Percentiles rank a stretch among this genome's conserved stretches.
These are phyloP conservation scores for Pisolithus tinctorius DNA, from an alignment of 768 basidiomycete species.

Conservation along the genomic window DNA sequence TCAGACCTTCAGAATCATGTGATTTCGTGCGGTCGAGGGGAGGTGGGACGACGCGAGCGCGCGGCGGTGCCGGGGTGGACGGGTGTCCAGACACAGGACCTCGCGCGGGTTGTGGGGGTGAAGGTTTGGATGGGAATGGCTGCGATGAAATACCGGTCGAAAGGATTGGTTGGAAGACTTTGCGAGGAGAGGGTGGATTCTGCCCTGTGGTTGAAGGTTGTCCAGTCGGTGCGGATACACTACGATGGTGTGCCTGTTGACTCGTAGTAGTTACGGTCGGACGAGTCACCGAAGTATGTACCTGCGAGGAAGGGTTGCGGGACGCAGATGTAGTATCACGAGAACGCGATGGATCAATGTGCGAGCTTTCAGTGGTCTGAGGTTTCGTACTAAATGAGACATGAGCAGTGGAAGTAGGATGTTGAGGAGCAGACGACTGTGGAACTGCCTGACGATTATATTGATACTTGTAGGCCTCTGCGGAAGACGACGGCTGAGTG, in stretches of 20 bases:
- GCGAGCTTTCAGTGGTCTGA: conserved; percentile 14
- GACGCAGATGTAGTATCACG: conserved; percentile 16
- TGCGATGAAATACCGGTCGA: conserved; percentile 20
- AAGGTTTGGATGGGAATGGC: conserved; percentile 23
- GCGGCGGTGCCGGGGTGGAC: conserved; percentile 25
- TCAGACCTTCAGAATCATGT: conserved; percentile 47
- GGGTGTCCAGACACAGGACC: conserved; percentile 25
- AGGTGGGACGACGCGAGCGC: conserved; percentile 10
- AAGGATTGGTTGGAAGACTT: conserved; percentile 21
- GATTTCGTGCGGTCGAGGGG: conserved; percentile 32
- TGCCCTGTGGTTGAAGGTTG: conserved; percentile 11
- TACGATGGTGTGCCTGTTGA: conserved; percentile 26
- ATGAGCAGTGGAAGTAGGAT: conserved; percentile 6
- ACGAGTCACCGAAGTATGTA: conserved; percentile 19
- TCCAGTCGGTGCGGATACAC: conserved; percentile 29
- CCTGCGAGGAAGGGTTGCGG: conserved; percentile 18
- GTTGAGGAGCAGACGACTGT: conserved; percentile 9
- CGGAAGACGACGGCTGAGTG: conserved; percentile 6
- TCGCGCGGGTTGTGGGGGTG: conserved; percentile 16
- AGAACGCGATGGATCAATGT: conserved; percentile 14
- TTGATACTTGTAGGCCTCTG: conserved; percentile 17
- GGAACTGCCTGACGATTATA: conserved; percentile 11
- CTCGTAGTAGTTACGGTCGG: conserved; percentile 14
- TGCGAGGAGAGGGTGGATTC: conserved; percentile 24
- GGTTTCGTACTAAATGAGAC: conserved; percentile 13